Base-by-base conservation (phyloP, 2,329 filamentous ascomycete genomes). In the Sporothrix globosa region DNA sequence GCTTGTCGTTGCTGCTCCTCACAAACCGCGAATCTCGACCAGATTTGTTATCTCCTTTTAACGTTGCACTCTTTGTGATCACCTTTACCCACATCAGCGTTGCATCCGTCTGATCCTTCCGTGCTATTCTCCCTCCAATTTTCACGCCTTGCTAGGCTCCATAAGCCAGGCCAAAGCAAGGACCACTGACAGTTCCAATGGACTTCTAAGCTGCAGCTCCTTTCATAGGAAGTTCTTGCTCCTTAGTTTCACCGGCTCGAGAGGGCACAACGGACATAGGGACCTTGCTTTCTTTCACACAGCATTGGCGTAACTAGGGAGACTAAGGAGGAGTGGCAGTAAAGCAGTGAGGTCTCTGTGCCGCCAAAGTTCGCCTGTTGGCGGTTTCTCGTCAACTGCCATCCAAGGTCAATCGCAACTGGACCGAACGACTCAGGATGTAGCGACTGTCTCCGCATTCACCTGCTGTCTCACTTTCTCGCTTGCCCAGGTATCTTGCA, bases 21-120 rank as follows among this genome's bases (percentile, higher is more conserved):
- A 3, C 4, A 44, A 61, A 30, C 56, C n/a, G 56, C 56, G 34
- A 41, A 24, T 61, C 34, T 39, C 21, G 10, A 44, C 41, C 41
- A 3, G 41, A 13, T 14, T 4, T 44, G 11, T 13, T 44, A 63
- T 63, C 21, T 44, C 58, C 34, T 34, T n/a, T 14, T 39, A 46
- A 21, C 58, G 21, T 46, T 13, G n/a, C 58, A 63, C 58, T 46
- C 56, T 60, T 7, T 60, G 30, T 60, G 30, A 13, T 19, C 53
- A 30, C n/a, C 58, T 61, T 39, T 34, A 24, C n/a, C n/a, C 58
- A 63, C 58, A 46, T n/a, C 58, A 63, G 58, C 39, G 58, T 63
- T 46, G 58, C 58, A 63, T 63, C 58, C 58, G 58, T 63, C 58
- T 44, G 56, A 63, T 63, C 58, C 58, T 63, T 63, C 58, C 58